These are phyloP conservation scores for Cokeromyces recurvatus DNA, from an alignment of 371 early-diverging fungal species.

Conservation along the genomic window DNA sequence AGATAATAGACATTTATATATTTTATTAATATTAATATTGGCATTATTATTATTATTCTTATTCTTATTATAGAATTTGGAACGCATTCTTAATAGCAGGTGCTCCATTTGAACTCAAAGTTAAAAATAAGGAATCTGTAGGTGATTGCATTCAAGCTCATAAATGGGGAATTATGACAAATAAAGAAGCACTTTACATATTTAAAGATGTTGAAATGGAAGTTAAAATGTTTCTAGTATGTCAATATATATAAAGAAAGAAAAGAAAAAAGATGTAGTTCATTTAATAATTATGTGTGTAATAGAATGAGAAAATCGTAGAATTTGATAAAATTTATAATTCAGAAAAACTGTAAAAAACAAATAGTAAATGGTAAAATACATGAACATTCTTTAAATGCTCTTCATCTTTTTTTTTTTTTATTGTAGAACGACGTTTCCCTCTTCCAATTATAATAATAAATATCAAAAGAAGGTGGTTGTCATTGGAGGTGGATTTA, in stretches of 20 bases:
- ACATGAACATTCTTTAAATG: no score
- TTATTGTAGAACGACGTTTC: no score
- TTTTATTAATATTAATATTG: no score
- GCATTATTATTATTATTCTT: no score
- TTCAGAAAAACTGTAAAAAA: conserved; percentile 3
- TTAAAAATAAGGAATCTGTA: conserved; percentile 13
- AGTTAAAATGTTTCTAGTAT: conserved; percentile 21
- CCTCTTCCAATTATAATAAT: no score
- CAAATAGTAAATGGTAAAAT: no score
- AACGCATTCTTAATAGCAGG: conserved; percentile 22
- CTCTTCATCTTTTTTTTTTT: not conserved
- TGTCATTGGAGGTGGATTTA: conserved; percentile 26
- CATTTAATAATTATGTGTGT: not conserved
- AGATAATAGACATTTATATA: not conserved
- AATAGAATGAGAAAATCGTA: conserved; percentile 19
- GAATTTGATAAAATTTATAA: conserved; percentile 14
- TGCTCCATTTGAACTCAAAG: conserved; percentile 24
- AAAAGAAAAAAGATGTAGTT: not conserved
- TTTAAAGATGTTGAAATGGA: conserved; percentile 24
- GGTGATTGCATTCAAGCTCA: conserved; percentile 6
- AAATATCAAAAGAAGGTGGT: conserved; percentile 19
- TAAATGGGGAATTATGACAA: conserved; percentile 16
- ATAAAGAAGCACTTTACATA: conserved; percentile 7
- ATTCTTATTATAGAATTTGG: conserved; percentile 20
- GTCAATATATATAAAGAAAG: no score